Evolutionary conservation across 73 alveolate genomes (phyloP), one percentile per base, ranked within the genome.

Genomic region (Effrenium voratum): DNA sequence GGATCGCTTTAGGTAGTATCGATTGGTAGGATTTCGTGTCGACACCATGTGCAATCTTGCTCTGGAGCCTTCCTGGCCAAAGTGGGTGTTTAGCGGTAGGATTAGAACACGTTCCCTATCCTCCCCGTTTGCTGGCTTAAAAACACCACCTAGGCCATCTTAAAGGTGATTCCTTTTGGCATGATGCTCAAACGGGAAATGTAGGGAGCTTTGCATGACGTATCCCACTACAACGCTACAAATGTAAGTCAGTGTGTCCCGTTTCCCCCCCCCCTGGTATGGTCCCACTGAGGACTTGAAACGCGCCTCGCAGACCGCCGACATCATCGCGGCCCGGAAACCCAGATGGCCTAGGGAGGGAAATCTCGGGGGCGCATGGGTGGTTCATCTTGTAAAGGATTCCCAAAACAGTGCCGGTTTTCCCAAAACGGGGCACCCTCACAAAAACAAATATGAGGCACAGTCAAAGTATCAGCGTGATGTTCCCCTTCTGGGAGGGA

Each of bases 281-380:
- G 49, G 47, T 36, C 2, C n/a, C 8, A 28, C 45, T 8, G 46
- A 87, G 95, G 95, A 87, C 70, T 47, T 87, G 63, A 68, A 43
- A 50, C 75, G 95, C 19, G 95, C 95, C 50, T 87, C 95, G 40
- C 68, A 70, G 16, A 87, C 95, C 38, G 95, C 95, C 15, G 95
- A 87, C 85, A 87, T 87, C 84, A 87, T 87, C n/a, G 95, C 95
- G 50, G 95, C 70, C 34, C 93, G 32, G 34, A n/a, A n/a, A n/a
- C 73, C 34, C 68, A 55, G 30, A 19, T 0, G 22, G 3, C 5
- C 30, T 12, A 59, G 73, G 22, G 1, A 59, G 73, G 73, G 30
- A n/a, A 59, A 5, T 59, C 1, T 5, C 36, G 36, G 30, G 2
- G 32, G 0, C 32, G 68, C 24, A 28, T 0, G 68, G 32, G 68